These are phyloP conservation scores for Dispira parvispora DNA, from an alignment of 192 early-diverging fungal genomes.

Conservation along the genomic window DNA sequence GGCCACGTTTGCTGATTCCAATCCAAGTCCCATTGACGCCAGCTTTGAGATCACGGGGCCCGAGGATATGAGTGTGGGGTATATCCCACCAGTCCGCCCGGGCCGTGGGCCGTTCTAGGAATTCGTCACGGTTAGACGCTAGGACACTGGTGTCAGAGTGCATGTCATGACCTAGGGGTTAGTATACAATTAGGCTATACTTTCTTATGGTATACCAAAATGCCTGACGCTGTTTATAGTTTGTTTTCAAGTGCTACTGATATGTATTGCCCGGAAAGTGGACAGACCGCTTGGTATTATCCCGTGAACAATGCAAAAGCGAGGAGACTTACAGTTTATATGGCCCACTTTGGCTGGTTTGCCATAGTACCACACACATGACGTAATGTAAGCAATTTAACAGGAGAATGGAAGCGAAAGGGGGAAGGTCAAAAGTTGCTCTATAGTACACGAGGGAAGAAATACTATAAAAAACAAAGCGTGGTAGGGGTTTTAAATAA, in stretches of 20 bases:
- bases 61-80: constrained; percentile 2
- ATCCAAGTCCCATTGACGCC: constrained; percentile 3
- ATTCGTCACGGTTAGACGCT: constrained; percentile 7
- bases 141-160: neutral
- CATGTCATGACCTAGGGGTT: neutral
- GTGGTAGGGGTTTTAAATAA: no score
- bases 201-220: neutral
- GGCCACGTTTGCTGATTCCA: neutral
- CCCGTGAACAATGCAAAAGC: no score
- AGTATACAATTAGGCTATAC: no score
- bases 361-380: constrained; percentile 6
- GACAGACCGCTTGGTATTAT: no score
- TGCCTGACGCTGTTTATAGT: neutral
- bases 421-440: no score
- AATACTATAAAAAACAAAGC: no score
- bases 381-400: neutral
- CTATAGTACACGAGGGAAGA: no score
- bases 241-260: no score
- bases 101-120: neutral
- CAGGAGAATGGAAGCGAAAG: no score
- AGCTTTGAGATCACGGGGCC: neutral
- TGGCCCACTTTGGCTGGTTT: neutral
- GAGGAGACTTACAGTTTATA: constrained; percentile 9
- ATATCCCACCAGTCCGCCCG: constrained; percentile 10
- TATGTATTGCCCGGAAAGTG: no score